A percentile compares a stretch with the other conserved stretches of the same genome.
Evolutionary conservation across 2,329 filamentous ascomycete genomes (phyloP).

Genomic region (Xylariaceae sp.): DNA sequence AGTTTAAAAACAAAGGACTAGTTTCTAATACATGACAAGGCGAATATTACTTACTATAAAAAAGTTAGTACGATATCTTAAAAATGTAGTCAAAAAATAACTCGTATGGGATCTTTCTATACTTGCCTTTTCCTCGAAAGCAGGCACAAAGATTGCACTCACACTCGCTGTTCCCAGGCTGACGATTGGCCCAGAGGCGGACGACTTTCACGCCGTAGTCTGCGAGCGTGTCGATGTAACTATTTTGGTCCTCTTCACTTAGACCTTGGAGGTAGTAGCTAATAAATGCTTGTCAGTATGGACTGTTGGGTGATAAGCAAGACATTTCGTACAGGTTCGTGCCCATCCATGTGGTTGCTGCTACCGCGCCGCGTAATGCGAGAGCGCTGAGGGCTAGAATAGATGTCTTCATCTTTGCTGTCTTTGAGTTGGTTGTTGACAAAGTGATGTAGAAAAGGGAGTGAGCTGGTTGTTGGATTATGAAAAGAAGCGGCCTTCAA

Average conservation of each 20-base stretch:
- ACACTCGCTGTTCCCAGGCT: conserved; percentile 19
- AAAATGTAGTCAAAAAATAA: too few relatives aligned
- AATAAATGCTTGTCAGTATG: not conserved
- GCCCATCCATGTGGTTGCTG: not conserved
- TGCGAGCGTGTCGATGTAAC: conserved; percentile 28
- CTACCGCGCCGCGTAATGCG: not conserved
- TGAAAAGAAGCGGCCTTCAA: too few relatives aligned
- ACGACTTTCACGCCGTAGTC: conserved; percentile 29
- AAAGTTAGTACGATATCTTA: too few relatives aligned
- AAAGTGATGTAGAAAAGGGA: not conserved
- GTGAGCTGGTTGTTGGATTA: too few relatives aligned
- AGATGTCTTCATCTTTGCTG: not conserved
- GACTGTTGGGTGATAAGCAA: not conserved
- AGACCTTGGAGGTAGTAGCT: conserved; percentile 31
- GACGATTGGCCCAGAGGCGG: conserved; percentile 30
- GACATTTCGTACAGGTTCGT: not conserved
- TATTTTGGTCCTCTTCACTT: conserved; percentile 24
- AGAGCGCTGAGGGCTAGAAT: not conserved
- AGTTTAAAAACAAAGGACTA: too few relatives aligned
- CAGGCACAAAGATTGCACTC: conserved; percentile 15
- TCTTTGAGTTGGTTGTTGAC: not conserved
- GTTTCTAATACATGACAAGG: too few relatives aligned
- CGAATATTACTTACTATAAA: too few relatives aligned
- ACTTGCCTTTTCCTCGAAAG: too few relatives aligned
- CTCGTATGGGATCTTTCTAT: too few relatives aligned